Evolutionary conservation across 495 filamentous ascomycete genomes (phyloP).

Genomic region (Arthonia radiata): DNA sequence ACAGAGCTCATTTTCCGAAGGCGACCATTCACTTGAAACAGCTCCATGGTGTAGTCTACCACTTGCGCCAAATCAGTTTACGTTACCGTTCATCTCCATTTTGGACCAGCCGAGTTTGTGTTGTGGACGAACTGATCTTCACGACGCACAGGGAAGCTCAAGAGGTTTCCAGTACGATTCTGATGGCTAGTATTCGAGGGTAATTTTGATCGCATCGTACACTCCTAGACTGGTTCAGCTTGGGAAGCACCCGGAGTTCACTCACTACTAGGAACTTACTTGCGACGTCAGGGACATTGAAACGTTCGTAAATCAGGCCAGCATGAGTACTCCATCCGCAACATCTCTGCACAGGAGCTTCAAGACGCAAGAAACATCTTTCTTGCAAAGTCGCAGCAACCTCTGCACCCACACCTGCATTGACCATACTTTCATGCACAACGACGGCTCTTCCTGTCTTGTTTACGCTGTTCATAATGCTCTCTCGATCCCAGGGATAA

Average conservation of each 20-base stretch:
- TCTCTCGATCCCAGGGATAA: conserved; percentile 85
- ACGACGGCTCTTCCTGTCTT: conserved; percentile 83
- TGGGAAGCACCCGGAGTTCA: conserved; percentile 1
- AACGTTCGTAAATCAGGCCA: conserved; percentile 59
- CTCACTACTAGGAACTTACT: conserved; percentile 32
- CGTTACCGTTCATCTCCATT: no score
- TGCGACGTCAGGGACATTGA: conserved; percentile 74
- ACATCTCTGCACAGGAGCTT: conserved; percentile 78
- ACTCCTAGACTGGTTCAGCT: conserved; percentile 19
- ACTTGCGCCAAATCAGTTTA: no score
- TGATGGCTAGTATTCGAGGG: conserved; percentile 36
- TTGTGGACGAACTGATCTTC: no score
- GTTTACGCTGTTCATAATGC: conserved; percentile 55
- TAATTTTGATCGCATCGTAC: conserved; percentile 38
- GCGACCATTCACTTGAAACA: no score
- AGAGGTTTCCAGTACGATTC: no score
- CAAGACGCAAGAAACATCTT: conserved; percentile 59
- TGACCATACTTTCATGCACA: conserved; percentile 90
- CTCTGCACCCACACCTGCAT: conserved; percentile 82
- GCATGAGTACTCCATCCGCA: conserved; percentile 83
- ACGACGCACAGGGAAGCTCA: no score
- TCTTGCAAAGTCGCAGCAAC: conserved; percentile 84
- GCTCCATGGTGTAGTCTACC: no score
- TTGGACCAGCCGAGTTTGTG: no score
- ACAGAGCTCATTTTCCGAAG: no score